Evolutionary conservation across 768 basidiomycete genomes (phyloP).

Genomic region (Butyriboletus loyo): DNA sequence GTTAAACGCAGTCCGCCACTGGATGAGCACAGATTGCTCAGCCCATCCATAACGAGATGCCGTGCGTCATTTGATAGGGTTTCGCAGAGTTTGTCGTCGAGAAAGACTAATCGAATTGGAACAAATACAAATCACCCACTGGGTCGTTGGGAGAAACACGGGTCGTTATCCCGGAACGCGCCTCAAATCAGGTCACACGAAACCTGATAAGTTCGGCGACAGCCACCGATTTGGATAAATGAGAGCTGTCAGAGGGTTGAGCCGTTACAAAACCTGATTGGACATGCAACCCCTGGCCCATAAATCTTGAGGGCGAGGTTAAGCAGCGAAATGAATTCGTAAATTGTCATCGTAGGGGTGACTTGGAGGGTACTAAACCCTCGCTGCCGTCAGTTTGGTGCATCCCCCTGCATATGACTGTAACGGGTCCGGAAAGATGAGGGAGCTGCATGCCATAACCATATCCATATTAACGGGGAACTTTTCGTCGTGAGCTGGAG

Average conservation of each 20-base stretch:
- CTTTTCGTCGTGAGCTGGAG: constrained; percentile 13
- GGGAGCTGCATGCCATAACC: constrained; percentile 27
- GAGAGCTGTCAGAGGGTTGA: constrained; percentile 24
- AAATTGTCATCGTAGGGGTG: constrained; percentile 14
- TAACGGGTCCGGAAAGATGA: constrained; percentile 27
- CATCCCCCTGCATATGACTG: constrained; percentile 34
- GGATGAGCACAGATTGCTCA: constrained; percentile 29
- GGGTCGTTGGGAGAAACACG: constrained; percentile 13
- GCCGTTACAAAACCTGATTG: constrained; percentile 27
- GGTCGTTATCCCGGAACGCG: constrained; percentile 18
- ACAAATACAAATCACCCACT: constrained; percentile 16
- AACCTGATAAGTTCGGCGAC: constrained; percentile 18
- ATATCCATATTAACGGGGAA: constrained; percentile 29
- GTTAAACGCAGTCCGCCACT: constrained; percentile 22
- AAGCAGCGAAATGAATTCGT: constrained; percentile 20
- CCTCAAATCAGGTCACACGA: constrained; percentile 22
- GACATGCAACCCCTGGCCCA: constrained; percentile 26
- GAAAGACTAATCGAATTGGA: constrained; percentile 35
- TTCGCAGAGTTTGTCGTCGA: constrained; percentile 34
- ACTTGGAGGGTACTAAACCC: constrained; percentile 11
- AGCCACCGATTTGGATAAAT: constrained; percentile 31
- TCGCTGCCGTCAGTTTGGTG: constrained; percentile 25
- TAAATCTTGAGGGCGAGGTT: constrained; percentile 19
- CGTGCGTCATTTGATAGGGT: constrained; percentile 37
- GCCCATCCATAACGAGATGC: constrained; percentile 28